These are phyloP conservation scores for Chalara sp. DNA, from an alignment of 2,329 filamentous ascomycete genomes.

Conservation along the genomic window DNA sequence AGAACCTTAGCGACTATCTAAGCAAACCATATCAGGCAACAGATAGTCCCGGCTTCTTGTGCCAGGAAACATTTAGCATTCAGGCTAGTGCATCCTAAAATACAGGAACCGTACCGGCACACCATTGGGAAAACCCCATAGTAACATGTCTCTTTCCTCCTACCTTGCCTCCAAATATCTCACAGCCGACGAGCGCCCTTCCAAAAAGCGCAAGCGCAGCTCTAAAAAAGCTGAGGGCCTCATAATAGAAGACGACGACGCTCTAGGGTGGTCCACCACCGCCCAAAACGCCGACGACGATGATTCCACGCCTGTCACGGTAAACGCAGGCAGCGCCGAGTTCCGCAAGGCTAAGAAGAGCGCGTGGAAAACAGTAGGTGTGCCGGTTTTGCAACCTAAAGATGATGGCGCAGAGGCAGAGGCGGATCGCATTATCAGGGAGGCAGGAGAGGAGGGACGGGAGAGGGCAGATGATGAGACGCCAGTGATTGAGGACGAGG, in stretches of 20 bases:
- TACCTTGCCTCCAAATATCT: constrained; percentile 94
- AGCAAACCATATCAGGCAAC: too few relatives aligned
- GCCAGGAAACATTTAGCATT: too few relatives aligned
- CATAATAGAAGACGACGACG: constrained; percentile 60
- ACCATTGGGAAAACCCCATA: background rate
- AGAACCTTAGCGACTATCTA: too few relatives aligned
- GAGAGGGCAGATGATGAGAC: constrained; percentile 41
- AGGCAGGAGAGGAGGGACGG: constrained; percentile 60
- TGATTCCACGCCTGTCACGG: constrained; percentile 43
- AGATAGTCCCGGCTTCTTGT: too few relatives aligned
- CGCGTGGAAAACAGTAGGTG: constrained; percentile 67
- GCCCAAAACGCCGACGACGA: constrained; percentile 44
- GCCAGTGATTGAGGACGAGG: constrained; percentile 42
- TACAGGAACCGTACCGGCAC: too few relatives aligned
- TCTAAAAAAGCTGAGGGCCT: constrained; percentile 41
- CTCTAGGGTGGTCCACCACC: constrained; percentile 29
- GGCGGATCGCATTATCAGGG: constrained; percentile 73
- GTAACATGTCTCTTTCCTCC: constrained; percentile 59
- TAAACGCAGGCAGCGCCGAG: constrained; percentile 43
- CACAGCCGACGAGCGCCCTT: constrained; percentile 45
- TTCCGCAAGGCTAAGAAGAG: constrained; percentile 74
- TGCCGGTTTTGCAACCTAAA: constrained; percentile 27
- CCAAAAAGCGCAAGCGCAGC: constrained; percentile 60
- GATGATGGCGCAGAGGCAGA: constrained; percentile 48
- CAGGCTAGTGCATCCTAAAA: too few relatives aligned